A percentile compares a stretch with the other conserved stretches of the same genome.
phyloP scores from a whole-genome alignment of 352 stramenopile genomes.

The Phytopythium sindhum region DNA sequence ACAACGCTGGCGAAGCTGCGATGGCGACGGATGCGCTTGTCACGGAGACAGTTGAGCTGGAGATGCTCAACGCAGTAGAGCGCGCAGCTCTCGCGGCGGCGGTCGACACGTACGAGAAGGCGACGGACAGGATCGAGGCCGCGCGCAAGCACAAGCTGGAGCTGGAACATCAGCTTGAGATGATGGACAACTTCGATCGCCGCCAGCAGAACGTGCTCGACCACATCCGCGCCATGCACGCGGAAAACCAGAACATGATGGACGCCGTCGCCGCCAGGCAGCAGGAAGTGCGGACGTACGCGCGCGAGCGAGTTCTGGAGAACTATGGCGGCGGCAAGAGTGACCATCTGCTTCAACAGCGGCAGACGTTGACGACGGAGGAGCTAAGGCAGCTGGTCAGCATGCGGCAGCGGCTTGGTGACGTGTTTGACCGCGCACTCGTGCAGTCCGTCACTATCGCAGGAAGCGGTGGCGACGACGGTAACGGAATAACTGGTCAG shows the following conservation, averaged over 20 bases:
- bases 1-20: neutral
- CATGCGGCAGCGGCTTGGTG: constrained; percentile 9
- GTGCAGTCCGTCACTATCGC: constrained; percentile 11
- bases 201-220: constrained; percentile 33
- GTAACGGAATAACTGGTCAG: neutral
- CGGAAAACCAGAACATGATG: constrained; percentile 25
- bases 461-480: neutral
- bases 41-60: constrained; percentile 21
- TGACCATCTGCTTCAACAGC: constrained; percentile 7
- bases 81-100: constrained; percentile 16
- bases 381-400: constrained; percentile 27
- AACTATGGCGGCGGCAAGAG: constrained; percentile 11
- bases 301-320: constrained; percentile 6
- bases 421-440: constrained; percentile 13
- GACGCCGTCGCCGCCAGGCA: constrained; percentile 21
- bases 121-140: constrained; percentile 16
- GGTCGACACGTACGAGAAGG: constrained; percentile 12
- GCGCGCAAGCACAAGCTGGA: constrained; percentile 27
- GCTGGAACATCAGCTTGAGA: constrained; percentile 35
- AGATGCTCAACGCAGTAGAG: constrained; percentile 25
- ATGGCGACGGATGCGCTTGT: neutral
- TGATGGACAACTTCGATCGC: constrained; percentile 39
- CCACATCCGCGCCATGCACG: constrained; percentile 25
- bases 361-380: constrained; percentile 16
- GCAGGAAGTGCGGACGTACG: constrained; percentile 12